Base-by-base conservation (phyloP, 306 rosid genomes). In the Phaseolus lunatus region DNA sequence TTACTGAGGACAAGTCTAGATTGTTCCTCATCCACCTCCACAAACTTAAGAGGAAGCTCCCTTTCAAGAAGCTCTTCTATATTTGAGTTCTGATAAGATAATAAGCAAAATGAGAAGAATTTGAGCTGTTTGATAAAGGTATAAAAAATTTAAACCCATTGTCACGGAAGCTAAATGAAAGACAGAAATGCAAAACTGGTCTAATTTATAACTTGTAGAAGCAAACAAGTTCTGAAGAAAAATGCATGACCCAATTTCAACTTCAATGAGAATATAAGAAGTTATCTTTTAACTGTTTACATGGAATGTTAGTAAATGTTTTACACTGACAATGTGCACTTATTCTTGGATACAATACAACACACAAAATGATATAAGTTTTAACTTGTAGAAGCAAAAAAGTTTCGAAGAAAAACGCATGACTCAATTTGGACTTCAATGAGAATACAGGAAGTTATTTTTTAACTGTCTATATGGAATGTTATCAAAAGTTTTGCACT, bases 11-110 rank as follows among this genome's bases (percentile, higher is more conserved):
- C 84, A 77, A 95, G 96, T 83, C 96, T 90, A 0, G 96, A 67
- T 70, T 92, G 96, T 82, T 95, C 98, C 84, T 90, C 90, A 77
- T 95, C 98, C 75, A 95, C 98, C 89, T 92, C 97, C 83, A 95
- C 96, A 84, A 95, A 95, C 87, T 95, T 95, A 24, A 95, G 90
- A 78, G 98, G 98, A 81, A 95, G 54, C 70, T 92, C 97, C 81
- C 84, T 89, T 9, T 81, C 96, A 52, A 92, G 83, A 82, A 95
- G 92, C 72, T 95, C 98, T 76, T 95, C 98, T 39, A 93, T 91
- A n/a, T 85, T 56, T 63, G 90, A 70, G 91, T 88, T 87, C 98
- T 94, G 72, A 64, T 14, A 73, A 22, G 77, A 72, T 64, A 19
- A 61, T 67, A 82, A 20, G 33, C 61, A 71, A 31, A 41, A 69